A percentile compares a stretch with the other conserved stretches of the same genome.
phyloP scores from a whole-genome alignment of 768 basidiomycete genomes.

The Kwoniella europaea region DNA sequence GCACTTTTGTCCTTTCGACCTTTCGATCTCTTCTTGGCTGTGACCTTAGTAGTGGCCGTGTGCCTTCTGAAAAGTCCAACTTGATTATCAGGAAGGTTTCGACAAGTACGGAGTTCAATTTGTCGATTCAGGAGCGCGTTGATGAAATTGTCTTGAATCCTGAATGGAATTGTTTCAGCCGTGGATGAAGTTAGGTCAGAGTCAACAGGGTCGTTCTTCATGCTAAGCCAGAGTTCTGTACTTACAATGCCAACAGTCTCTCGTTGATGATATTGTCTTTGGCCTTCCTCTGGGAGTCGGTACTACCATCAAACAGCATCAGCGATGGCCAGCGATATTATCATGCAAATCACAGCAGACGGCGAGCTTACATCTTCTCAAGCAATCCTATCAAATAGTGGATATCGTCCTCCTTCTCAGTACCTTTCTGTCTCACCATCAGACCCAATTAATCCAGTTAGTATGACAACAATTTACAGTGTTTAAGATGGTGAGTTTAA shows the following conservation, averaged over 20 bases:
- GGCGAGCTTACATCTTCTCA: not conserved
- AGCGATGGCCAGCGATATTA: too few species aligned
- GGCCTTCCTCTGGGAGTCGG: not conserved
- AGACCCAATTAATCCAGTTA: not conserved
- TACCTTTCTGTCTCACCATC: not conserved
- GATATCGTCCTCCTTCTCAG: not conserved
- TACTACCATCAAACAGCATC: not conserved
- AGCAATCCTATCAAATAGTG: not conserved
- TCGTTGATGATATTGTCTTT: not conserved
- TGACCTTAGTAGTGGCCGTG: too few species aligned
- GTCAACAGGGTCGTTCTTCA: too few species aligned
- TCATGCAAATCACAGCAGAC: not conserved
- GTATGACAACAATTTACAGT: not conserved
- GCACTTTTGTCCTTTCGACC: not conserved
- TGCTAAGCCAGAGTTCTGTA: not conserved
- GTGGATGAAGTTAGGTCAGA: too few species aligned
- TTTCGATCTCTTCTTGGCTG: not conserved
- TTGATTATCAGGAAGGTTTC: not conserved
- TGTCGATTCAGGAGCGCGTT: not conserved
- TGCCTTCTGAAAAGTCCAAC: not conserved
- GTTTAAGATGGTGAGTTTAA: not conserved
- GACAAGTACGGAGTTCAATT: slow-evolving; percentile 3
- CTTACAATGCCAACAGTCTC: not conserved
- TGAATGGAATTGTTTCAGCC: not conserved
- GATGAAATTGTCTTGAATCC: not conserved